Percentiles rank a stretch among this genome's conserved stretches.
phyloP scores from a whole-genome alignment of 306 rosid species.

The Geum urbanum region DNA sequence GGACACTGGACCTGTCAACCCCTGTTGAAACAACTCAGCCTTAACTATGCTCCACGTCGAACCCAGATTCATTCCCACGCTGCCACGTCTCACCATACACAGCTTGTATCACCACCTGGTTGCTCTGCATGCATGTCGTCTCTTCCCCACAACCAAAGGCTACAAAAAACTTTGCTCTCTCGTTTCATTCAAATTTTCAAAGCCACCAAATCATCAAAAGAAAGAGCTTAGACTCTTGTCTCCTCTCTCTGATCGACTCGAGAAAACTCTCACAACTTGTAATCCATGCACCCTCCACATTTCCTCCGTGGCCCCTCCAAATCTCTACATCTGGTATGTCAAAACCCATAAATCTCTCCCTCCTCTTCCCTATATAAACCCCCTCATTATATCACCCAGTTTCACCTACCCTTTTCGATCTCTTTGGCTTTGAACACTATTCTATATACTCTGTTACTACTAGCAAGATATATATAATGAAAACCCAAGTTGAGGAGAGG shows the following conservation, averaged over 20 bases:
- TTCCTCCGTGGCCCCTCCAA: conserved; percentile 40
- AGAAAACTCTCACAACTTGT: conserved; percentile 21
- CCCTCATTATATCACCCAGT: background rate
- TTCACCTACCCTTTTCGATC: background rate
- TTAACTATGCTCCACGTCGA: conserved; percentile 35
- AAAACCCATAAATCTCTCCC: background rate
- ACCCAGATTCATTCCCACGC: conserved; percentile 7
- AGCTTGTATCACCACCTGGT: conserved; percentile 10
- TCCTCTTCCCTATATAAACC: background rate
- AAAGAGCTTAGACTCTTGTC: conserved; percentile 2
- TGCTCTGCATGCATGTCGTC: background rate
- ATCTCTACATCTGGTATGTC: conserved; percentile 38
- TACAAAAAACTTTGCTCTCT: too few relatives aligned
- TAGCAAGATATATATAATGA: too few relatives aligned
- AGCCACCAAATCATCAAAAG: conserved; percentile 1
- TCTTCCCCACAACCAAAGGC: conserved; percentile 26
- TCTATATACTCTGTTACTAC: too few relatives aligned
- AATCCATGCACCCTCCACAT: conserved; percentile 48
- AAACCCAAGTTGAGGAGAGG: conserved; percentile 30
- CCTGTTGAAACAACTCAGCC: background rate
- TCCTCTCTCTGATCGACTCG: background rate
- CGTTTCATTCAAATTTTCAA: background rate
- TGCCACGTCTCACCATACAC: conserved; percentile 24
- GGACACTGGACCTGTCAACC: background rate
- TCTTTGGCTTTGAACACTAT: background rate